Evolutionary conservation across 306 rosid species (phyloP), one percentile per base, ranked within the genome.

Genomic region (Lathyrus sativus): DNA sequence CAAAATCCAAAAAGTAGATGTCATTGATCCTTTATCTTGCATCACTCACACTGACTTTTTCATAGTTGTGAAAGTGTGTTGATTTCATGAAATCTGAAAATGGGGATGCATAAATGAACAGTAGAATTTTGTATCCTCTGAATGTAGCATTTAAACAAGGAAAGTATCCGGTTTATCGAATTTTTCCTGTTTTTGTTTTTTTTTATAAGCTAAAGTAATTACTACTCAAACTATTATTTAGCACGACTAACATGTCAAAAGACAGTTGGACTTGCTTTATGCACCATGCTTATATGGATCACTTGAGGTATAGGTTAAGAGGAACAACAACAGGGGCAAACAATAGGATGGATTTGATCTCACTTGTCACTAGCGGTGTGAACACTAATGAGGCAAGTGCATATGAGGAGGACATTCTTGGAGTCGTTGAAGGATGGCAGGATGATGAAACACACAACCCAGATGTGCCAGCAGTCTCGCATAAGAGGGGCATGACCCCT

Each of bases 401-500:
- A 71, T 83, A 70, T 7, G 95, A 88, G 24, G 97, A 93, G 43
- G 91, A 85, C 76, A 90, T 93, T 67, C 98, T 89, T 62, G 91
- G 91, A 37, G 82, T 88, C 18, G 98, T 90, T 59, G 97, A 81
- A 80, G 85, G 89, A 74, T 93, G 98, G 96, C 85, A 76, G 71
- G 98, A 93, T 75, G 98, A 93, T 51, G 98, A 93, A 82, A 85
- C 96, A 28, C 98, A 93, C 85, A 90, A 93, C 73, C 96, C 97
- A 58, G 96, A 93, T 70, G 97, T 90, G 73, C 97, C 96, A 33
- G 93, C 96, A 39, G 88, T 88, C 79, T 88, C 97, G 13, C 96
- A 90, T 70, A 86, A 73, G 78, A 85, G 97, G 83, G 98, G 98
- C 65, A 66, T 88, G 80, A 82, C 81, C 38, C 91, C 98, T 62